Evolutionary conservation across 2,329 filamentous ascomycete genomes (phyloP).

Genomic region (Pseudogymnoascus sp.): DNA sequence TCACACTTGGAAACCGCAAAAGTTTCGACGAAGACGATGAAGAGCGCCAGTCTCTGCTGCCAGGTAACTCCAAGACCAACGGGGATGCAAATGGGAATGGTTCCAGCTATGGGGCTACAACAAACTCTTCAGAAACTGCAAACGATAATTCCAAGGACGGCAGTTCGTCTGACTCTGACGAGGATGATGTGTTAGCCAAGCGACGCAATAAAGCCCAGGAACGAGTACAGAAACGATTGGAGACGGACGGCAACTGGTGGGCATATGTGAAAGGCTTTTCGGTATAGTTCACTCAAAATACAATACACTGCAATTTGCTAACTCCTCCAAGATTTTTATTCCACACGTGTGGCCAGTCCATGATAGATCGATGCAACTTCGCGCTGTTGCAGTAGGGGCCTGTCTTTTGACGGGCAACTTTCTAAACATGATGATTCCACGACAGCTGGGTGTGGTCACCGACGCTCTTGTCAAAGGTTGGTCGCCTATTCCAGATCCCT

Average conservation of each 20-base stretch:
- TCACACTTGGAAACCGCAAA: slow-evolving; percentile 22
- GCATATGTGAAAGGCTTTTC: slow-evolving; percentile 69
- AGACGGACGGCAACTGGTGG: slow-evolving; percentile 70
- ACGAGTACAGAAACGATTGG: slow-evolving; percentile 60
- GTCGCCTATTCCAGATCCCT: neutral
- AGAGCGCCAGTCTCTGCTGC: slow-evolving; percentile 53
- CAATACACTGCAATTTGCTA: slow-evolving; percentile 9
- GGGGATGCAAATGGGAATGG: slow-evolving; percentile 23
- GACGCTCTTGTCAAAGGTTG: slow-evolving; percentile 54
- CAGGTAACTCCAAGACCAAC: slow-evolving; percentile 34
- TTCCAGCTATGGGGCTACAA: neutral
- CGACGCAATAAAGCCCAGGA: slow-evolving; percentile 48
- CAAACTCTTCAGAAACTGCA: slow-evolving; percentile 11
- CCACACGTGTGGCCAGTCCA: slow-evolving; percentile 73
- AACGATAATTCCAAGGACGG: slow-evolving; percentile 14
- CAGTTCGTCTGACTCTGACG: slow-evolving; percentile 16
- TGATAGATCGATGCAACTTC: slow-evolving; percentile 59
- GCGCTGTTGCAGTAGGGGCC: slow-evolving; percentile 58
- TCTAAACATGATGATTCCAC: slow-evolving; percentile 71
- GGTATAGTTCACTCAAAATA: slow-evolving; percentile 29
- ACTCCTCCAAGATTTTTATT: slow-evolving; percentile 53
- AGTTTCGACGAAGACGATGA: slow-evolving; percentile 39
- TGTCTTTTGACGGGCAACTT: slow-evolving; percentile 65
- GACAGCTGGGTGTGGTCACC: slow-evolving; percentile 73
- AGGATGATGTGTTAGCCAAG: slow-evolving; percentile 38